phyloP scores from a whole-genome alignment of 257 asterid species.

The Datura wrightii region DNA sequence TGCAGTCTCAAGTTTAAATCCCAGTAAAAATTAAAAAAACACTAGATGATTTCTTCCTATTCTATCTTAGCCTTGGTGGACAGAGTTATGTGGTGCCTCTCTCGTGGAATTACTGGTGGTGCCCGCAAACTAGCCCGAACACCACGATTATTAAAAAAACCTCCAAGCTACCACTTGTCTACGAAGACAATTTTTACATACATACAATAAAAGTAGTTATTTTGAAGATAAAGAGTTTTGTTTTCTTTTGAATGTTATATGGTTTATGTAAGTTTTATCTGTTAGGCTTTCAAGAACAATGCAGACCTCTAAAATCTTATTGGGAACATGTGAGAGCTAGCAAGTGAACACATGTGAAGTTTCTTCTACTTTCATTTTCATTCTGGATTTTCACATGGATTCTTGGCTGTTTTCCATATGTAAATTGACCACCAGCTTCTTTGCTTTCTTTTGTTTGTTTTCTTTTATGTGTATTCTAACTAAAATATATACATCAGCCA shows the following conservation, averaged over 20 bases:
- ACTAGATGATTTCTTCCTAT: too few species aligned
- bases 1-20: too few species aligned
- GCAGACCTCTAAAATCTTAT: slow-evolving; percentile 27
- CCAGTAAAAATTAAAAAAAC: too few species aligned
- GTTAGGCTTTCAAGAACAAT: neutral
- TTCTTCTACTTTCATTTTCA: slow-evolving; percentile 27
- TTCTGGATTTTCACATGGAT: slow-evolving; percentile 26
- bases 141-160: too few species aligned
- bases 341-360: slow-evolving; percentile 18
- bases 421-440: slow-evolving; percentile 16
- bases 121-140: too few species aligned
- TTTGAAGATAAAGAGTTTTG: neutral
- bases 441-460: neutral
- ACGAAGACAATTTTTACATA: neutral
- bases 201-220: neutral
- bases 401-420: neutral
- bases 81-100: too few species aligned
- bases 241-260: neutral
- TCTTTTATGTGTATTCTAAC: neutral
- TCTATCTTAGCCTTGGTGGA: too few species aligned
- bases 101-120: too few species aligned
- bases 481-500: neutral
- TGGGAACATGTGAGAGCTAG: slow-evolving; percentile 18
- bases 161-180: neutral
- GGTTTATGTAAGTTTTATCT: slow-evolving; percentile 17